These are phyloP conservation scores for Apiosordaria backusii DNA, from an alignment of 495 filamentous ascomycete genomes.

Conservation along the genomic window DNA sequence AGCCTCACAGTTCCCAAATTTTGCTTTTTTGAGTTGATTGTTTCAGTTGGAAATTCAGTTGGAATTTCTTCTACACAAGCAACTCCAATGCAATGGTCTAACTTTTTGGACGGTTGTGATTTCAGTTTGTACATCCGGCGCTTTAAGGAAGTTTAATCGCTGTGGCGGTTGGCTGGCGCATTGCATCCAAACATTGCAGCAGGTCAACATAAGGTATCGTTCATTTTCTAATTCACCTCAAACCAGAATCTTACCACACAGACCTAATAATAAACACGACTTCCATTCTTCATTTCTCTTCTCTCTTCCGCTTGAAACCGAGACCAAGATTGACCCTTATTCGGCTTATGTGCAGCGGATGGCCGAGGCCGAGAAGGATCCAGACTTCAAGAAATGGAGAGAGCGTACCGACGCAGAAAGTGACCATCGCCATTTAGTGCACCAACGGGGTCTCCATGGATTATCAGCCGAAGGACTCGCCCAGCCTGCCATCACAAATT, in stretches of 20 bases:
- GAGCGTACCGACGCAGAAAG: background rate
- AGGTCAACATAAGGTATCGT: background rate
- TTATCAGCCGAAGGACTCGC: background rate
- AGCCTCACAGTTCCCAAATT: slow-evolving; percentile 27
- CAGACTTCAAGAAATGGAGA: background rate
- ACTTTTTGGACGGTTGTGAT: background rate
- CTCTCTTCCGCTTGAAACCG: background rate
- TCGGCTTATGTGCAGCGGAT: background rate
- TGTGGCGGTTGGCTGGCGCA: background rate
- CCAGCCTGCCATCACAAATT: background rate
- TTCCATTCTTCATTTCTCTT: background rate
- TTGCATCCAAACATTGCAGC: too few species aligned
- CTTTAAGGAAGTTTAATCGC: background rate
- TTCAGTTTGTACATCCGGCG: background rate
- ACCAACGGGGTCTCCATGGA: background rate
- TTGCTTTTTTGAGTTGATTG: background rate
- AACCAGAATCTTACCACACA: background rate
- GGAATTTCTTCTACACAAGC: background rate
- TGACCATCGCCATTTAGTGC: background rate
- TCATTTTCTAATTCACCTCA: background rate
- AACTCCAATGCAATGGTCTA: background rate
- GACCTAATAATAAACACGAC: background rate
- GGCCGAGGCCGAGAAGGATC: background rate
- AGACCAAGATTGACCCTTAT: background rate
- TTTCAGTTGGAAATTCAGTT: background rate